Evolutionary conservation across 2,329 filamentous ascomycete species (phyloP).

Genomic region (Coniochaeta prunicola): DNA sequence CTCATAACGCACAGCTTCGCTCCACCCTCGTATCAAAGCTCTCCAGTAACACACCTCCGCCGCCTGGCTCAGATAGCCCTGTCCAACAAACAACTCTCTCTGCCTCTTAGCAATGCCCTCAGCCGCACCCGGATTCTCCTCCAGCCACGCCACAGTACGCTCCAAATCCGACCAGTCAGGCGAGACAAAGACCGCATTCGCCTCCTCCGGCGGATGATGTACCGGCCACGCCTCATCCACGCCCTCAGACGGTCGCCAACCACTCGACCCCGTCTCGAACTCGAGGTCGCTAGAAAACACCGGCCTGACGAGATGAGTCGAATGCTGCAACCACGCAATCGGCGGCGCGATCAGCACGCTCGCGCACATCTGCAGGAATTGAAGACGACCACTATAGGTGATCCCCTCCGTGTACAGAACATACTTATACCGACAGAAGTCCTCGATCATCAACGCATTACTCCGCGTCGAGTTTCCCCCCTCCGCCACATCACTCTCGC

Average conservation of each 20-base stretch:
- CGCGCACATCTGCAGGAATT: slow-evolving; percentile 37
- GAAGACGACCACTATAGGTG: slow-evolving; percentile 38
- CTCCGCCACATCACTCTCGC: neutral
- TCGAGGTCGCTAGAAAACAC: slow-evolving; percentile 25
- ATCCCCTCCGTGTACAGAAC: slow-evolving; percentile 41
- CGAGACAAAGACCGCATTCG: slow-evolving; percentile 35
- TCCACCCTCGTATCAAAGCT: slow-evolving; percentile 35
- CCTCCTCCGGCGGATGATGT: slow-evolving; percentile 21
- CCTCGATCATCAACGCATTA: slow-evolving; percentile 35
- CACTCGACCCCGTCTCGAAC: neutral
- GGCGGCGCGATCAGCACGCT: slow-evolving; percentile 36
- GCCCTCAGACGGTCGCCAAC: neutral
- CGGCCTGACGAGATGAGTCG: slow-evolving; percentile 33
- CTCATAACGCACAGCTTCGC: slow-evolving; percentile 13
- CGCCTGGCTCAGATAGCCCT: slow-evolving; percentile 33
- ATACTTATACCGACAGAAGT: slow-evolving; percentile 40
- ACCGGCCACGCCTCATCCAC: slow-evolving; percentile 24
- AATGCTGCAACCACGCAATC: slow-evolving; percentile 36
- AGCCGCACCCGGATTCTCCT: slow-evolving; percentile 27
- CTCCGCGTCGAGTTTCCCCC: neutral
- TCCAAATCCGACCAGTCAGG: slow-evolving; percentile 39
- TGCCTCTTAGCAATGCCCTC: slow-evolving; percentile 34
- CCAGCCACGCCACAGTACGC: slow-evolving; percentile 32
- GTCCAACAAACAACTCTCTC: slow-evolving; percentile 27
- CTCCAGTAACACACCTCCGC: slow-evolving; percentile 43